Base-by-base conservation (phyloP, 768 basidiomycete species). In the Pulveroboletus sp. region DNA sequence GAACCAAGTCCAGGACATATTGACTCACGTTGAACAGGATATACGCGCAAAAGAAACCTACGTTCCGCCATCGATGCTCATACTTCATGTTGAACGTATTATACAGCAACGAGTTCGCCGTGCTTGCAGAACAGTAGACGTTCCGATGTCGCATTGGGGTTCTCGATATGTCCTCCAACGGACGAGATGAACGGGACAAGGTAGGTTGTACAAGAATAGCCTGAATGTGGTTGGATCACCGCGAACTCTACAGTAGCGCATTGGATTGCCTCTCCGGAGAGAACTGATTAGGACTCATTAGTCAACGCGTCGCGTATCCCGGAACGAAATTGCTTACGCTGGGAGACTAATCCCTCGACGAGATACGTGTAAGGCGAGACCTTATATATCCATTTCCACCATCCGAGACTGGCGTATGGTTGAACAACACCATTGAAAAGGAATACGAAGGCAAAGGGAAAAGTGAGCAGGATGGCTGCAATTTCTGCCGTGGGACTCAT, bases 321-420 rank as follows among this genome's bases (percentile, higher is more conserved):
- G n/a, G n/a, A n/a, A n/a, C 9, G 11, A 34, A 14, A 23, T 17
- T 7, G 57, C 75, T 53, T 57, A 86, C 85, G 65, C 62, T 74
- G 69, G 0, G 73, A 68, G 7, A 71, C 55, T 19, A 78, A 53
- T 26, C 68, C 74, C 43, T 81, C 80, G 47, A 84, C 71, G 24
- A 83, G 65, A 54, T 84, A 83, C 1, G 77, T 77, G 61, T 71
- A 80, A 0, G 80, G 79, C 4, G 78, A 79, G 24, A 76, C 8
- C 47, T 61, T 71, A 52, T 76, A 86, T 83, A 86, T 83, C 84
- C 85, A 87, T 44, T 66, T 60, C 85, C 85, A 88, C 79, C 83
- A 84, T 11, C 79, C 78, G 3, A 87, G 76, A 14, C 73, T 70
- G 7, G 72, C 55, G 59, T 71, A 83, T 6, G 85, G 85, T 56